Conservation (phyloP, 768 basidiomycete genomes). For the Daedalea quercina region DNA sequence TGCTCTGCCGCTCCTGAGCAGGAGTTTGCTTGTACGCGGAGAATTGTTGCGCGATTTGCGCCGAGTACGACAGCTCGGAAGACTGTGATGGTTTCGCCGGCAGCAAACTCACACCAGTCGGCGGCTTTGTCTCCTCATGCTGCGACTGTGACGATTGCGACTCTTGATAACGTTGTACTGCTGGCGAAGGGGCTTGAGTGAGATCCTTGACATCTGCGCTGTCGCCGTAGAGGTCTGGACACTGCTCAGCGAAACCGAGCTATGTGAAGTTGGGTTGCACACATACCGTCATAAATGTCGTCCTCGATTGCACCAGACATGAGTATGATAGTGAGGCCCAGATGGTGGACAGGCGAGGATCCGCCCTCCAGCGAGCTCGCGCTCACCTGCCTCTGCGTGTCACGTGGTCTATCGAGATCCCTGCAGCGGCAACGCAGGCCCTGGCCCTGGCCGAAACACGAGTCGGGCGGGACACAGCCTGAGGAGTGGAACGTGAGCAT, state of each 20-base stretch:
- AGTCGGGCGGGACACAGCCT: no score
- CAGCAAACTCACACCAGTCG: conserved; percentile 12
- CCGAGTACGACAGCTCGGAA: conserved; percentile 15
- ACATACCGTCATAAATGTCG: conserved; percentile 83
- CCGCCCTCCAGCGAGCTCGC: no score
- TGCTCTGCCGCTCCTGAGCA: conserved; percentile 16
- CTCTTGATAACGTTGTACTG: conserved; percentile 35
- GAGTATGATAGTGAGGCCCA: no score
- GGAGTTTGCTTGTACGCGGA: conserved; percentile 20
- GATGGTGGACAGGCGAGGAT: no score
- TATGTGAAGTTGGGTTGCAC: neutral
- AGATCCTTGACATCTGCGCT: conserved; percentile 42
- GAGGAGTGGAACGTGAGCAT: neutral
- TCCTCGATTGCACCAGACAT: conserved; percentile 50
- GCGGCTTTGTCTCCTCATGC: neutral
- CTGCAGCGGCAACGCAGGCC: no score
- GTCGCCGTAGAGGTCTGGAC: conserved; percentile 51
- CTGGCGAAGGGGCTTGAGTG: conserved; percentile 6
- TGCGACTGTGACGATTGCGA: conserved; percentile 12
- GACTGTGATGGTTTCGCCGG: conserved; percentile 13
- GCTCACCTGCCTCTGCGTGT: no score
- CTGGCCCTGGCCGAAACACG: no score
- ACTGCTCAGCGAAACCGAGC: neutral
- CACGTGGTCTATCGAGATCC: no score
- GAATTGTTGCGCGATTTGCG: conserved; percentile 18